phyloP scores from a whole-genome alignment of 371 early-diverging fungal genomes.

The Syncephalastrum monosporum region DNA sequence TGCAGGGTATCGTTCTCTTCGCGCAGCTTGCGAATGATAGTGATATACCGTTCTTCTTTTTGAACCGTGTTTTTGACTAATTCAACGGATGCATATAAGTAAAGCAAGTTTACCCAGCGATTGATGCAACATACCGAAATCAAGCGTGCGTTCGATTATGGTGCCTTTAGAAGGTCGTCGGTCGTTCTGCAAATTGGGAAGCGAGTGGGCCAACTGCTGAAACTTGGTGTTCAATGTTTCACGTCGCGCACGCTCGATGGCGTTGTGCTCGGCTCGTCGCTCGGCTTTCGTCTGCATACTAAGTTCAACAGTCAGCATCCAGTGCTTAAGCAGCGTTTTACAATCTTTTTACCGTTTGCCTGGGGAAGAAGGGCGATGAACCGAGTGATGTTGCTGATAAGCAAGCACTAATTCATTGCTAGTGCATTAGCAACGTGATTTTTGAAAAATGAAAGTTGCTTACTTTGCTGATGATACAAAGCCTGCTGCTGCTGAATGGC shows the following conservation, averaged over 20 bases:
- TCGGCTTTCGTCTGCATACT: slow-evolving; percentile 51
- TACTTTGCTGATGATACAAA: slow-evolving; percentile 14
- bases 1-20: slow-evolving; percentile 29
- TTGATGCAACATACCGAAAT: slow-evolving; percentile 31
- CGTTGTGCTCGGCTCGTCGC: slow-evolving; percentile 74
- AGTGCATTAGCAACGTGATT: not conserved
- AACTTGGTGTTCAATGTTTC: slow-evolving; percentile 72
- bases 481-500: slow-evolving; percentile 11
- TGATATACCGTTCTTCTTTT: slow-evolving; percentile 37
- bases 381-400: slow-evolving; percentile 17
- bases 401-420: slow-evolving; percentile 6
- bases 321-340: not conserved
- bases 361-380: slow-evolving; percentile 12
- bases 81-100: not conserved
- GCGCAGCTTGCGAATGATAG: slow-evolving; percentile 31
- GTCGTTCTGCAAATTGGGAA: slow-evolving; percentile 68
- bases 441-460: not conserved
- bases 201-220: slow-evolving; percentile 67
- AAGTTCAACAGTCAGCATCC: not conserved
- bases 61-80: slow-evolving; percentile 32
- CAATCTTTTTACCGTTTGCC: slow-evolving; percentile 16
- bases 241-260: slow-evolving; percentile 74
- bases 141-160: slow-evolving; percentile 69
- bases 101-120: no score
- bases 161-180: slow-evolving; percentile 73